Conservation (phyloP, 345 rosid species). For the Citrus medica region DNA sequence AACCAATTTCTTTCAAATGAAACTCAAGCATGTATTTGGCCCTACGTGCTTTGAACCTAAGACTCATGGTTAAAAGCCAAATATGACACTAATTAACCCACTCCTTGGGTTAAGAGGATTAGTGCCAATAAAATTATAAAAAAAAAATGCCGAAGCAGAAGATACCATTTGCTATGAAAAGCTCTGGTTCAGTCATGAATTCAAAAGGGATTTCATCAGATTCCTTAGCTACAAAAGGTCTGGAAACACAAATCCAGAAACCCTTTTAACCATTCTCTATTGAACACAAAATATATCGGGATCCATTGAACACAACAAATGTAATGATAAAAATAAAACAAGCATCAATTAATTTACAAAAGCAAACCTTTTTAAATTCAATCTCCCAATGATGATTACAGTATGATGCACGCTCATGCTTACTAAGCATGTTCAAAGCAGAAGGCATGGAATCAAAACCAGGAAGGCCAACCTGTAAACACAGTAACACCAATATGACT, state of each 20-base stretch:
- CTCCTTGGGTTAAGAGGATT: neutral
- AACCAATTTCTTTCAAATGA: neutral
- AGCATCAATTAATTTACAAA: conserved; percentile 7
- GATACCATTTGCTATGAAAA: neutral
- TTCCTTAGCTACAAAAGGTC: neutral
- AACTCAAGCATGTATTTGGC: neutral
- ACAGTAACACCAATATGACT: conserved; percentile 20
- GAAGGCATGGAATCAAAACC: conserved; percentile 99
- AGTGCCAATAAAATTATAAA: neutral
- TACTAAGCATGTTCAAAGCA: conserved; percentile 85
- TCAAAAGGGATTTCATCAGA: neutral
- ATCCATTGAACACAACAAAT: neutral
- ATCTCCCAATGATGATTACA: conserved; percentile 97
- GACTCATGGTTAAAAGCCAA: neutral
- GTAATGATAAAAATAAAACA: neutral
- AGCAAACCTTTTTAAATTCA: conserved; percentile 84
- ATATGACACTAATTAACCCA: neutral
- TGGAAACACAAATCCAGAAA: conserved; percentile 1
- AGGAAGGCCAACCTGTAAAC: conserved; percentile 95
- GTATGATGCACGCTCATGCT: conserved; percentile 96
- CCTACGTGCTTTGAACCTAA: neutral
- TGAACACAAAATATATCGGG: neutral
- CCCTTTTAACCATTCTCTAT: neutral
- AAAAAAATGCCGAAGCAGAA: neutral
- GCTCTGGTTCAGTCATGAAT: neutral